These are phyloP conservation scores for Maudiozyma saulgeensis DNA, from an alignment of 805 yeast genomes.

Conservation along the genomic window DNA sequence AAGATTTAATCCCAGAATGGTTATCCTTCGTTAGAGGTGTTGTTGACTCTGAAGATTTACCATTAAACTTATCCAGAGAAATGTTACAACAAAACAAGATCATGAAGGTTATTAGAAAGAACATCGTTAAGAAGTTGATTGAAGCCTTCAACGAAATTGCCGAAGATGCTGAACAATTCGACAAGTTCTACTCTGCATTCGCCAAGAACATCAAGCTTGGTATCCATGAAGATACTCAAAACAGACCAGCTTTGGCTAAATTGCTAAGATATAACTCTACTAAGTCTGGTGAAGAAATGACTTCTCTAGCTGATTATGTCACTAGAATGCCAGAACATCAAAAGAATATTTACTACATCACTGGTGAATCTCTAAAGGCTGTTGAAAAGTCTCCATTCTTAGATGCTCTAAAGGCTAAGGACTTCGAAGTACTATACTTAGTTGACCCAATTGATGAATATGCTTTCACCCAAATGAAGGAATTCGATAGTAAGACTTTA, in stretches of 20 bases:
- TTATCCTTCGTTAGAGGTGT: constrained; percentile 96
- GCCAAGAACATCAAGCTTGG: constrained; percentile 97
- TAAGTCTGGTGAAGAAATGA: constrained; percentile 86
- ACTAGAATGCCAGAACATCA: constrained; percentile 99
- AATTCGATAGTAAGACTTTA: constrained; percentile 97
- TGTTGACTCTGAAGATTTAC: constrained; percentile 98
- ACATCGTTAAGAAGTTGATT: constrained; percentile 94
- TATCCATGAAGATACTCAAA: constrained; percentile 97
- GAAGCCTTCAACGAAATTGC: constrained; percentile 99
- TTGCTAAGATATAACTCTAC: constrained; percentile 95
- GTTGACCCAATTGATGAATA: constrained; percentile 99
- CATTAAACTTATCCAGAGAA: constrained; percentile 99
- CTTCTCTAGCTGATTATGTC: constrained; percentile 93
- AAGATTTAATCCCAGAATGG: constrained; percentile 99
- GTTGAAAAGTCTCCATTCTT: constrained; percentile 99
- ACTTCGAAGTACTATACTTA: constrained; percentile 94
- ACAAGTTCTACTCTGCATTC: constrained; percentile 96
- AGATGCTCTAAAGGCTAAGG: constrained; percentile 96
- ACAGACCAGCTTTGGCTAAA: constrained; percentile 93
- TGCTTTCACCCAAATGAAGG: constrained; percentile 98
- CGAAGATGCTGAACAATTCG: constrained; percentile 97
- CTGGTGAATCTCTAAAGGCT: constrained; percentile 97
- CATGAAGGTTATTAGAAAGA: constrained; percentile 97
- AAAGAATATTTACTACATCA: constrained; percentile 97
- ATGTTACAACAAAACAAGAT: constrained; percentile 99